Percentiles rank a stretch among this genome's conserved stretches.
These are phyloP conservation scores for Aspergillus sp. DNA, from an alignment of 2,329 filamentous ascomycete genomes.

Conservation along the genomic window DNA sequence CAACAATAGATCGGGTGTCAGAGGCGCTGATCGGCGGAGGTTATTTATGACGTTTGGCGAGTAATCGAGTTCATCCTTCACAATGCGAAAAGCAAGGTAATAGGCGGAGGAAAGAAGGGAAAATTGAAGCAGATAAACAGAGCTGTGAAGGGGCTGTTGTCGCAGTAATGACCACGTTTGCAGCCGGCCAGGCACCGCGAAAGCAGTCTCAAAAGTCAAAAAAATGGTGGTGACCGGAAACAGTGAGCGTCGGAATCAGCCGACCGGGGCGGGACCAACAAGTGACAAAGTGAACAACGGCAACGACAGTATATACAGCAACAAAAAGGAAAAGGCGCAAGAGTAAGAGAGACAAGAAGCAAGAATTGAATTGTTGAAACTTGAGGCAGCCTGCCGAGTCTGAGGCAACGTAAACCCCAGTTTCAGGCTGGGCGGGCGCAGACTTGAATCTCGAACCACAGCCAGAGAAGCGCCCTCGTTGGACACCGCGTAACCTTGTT, in stretches of 20 bases:
- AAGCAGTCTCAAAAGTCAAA: neutral
- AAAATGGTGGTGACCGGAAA: slow-evolving; percentile 2
- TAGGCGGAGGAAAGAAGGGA: neutral
- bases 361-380: neutral
- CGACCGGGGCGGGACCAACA: neutral
- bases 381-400: neutral
- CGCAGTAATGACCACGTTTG: slow-evolving; percentile 9
- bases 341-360: neutral
- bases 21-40: slow-evolving; percentile 7
- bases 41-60: slow-evolving; percentile 5
- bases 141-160: neutral
- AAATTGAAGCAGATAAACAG: neutral
- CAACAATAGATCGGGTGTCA: slow-evolving; percentile 1
- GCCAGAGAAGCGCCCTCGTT: neutral
- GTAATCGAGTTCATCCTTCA: slow-evolving; percentile 14
- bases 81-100: neutral
- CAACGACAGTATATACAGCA: slow-evolving; percentile 1
- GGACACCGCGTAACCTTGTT: neutral
- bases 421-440: neutral
- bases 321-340: neutral
- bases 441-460: neutral
- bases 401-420: slow-evolving; percentile 6
- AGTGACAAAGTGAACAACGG: neutral
- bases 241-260: neutral
- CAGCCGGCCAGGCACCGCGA: slow-evolving; percentile 6